These are phyloP conservation scores for Cyclanthera cordifolia DNA, from an alignment of 306 rosid species.

Conservation along the genomic window DNA sequence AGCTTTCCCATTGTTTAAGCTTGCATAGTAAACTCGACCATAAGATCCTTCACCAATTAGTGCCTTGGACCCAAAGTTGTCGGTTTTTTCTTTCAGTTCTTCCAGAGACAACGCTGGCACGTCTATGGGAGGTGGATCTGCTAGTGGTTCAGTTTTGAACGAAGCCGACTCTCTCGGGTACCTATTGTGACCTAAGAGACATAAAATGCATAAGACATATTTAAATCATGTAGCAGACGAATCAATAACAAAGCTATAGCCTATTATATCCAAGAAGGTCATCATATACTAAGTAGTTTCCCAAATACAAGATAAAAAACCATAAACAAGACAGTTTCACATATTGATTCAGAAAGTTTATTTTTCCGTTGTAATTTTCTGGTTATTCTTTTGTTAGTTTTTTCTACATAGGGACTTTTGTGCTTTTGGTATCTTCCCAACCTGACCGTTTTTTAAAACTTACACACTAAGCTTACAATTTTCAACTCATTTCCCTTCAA, in stretches of 20 bases:
- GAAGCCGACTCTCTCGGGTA: constrained; percentile 33
- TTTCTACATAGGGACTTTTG: not conserved
- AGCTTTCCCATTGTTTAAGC: constrained; percentile 34
- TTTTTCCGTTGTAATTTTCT: too few relatives aligned
- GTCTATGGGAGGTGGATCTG: constrained; percentile 52
- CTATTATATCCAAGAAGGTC: not conserved
- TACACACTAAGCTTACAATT: not conserved
- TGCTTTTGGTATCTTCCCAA: not conserved
- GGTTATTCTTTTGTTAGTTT: too few relatives aligned
- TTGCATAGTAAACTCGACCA: constrained; percentile 60
- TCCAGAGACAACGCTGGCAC: constrained; percentile 56
- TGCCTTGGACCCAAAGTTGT: constrained; percentile 66
- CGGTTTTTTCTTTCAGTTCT: constrained; percentile 62
- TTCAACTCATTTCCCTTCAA: not conserved
- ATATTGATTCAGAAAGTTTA: not conserved
- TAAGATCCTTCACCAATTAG: constrained; percentile 73
- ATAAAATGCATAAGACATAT: not conserved
- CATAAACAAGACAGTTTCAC: not conserved
- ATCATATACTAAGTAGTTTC: not conserved
- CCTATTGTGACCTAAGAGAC: constrained; percentile 30
- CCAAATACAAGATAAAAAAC: not conserved
- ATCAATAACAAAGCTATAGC: not conserved
- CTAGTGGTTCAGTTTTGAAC: constrained; percentile 41
- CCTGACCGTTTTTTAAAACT: not conserved
- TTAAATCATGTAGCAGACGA: not conserved